These are phyloP conservation scores for Hanseniaspora valbyensis DNA, from an alignment of 805 yeast genomes.

Conservation along the genomic window DNA sequence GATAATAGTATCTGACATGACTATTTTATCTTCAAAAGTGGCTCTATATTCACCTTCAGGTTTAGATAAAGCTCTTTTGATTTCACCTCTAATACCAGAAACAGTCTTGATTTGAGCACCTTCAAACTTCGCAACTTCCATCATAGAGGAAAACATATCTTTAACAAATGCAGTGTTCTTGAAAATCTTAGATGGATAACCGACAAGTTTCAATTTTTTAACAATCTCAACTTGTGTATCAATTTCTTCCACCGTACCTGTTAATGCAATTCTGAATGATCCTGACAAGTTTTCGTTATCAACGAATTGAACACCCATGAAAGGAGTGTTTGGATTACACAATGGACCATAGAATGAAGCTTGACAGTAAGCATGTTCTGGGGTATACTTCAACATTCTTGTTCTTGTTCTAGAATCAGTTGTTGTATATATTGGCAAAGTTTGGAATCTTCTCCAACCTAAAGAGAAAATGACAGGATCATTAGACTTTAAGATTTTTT, in stretches of 20 bases:
- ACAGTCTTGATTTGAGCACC: constrained; percentile 96
- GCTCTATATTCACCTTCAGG: constrained; percentile 97
- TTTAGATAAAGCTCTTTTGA: constrained; percentile 82
- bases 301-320: constrained; percentile 86
- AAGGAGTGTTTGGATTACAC: constrained; percentile 94
- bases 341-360: constrained; percentile 95
- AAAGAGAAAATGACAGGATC: constrained; percentile 88
- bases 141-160: constrained; percentile 84
- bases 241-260: constrained; percentile 90
- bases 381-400: constrained; percentile 95
- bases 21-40: constrained; percentile 87
- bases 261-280: constrained; percentile 88
- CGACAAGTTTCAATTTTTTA: constrained; percentile 88
- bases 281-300: constrained; percentile 77
- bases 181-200: constrained; percentile 86
- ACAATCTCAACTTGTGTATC: constrained; percentile 84
- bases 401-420: constrained; percentile 96
- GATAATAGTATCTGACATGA: constrained; percentile 80
- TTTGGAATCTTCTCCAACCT: constrained; percentile 98
- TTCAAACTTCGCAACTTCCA: constrained; percentile 95
- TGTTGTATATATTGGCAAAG: constrained; percentile 89
- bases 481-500: constrained; percentile 83
- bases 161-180: constrained; percentile 94
- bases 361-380: constrained; percentile 93
- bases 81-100: constrained; percentile 95